Evolutionary conservation across 2,329 filamentous ascomycete genomes (phyloP), one percentile per base, ranked within the genome.

Genomic region (Fonsecaea monophora): DNA sequence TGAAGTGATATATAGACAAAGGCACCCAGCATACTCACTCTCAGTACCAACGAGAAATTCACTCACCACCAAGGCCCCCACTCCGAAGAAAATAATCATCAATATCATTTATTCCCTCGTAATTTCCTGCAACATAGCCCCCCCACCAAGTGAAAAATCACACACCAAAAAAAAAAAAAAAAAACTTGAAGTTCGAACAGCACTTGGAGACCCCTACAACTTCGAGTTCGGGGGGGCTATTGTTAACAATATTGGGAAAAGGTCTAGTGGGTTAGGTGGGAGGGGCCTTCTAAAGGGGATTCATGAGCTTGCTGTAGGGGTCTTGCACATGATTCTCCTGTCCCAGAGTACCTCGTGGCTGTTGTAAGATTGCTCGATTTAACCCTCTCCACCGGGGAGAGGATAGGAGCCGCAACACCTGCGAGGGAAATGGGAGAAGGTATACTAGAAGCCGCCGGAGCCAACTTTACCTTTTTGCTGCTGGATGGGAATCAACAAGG

Each of bases 281-380:
- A 50, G 45, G 45, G 45, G 45, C 45, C 45, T 50, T 50, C 21
- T 15, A 30, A 50, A 50, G 18, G 40, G 40, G 35, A 4, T 30
- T 6, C 18, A 50, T 30, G 45, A 50, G 45, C 21, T 50, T 50
- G 18, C 18, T 12, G 45, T 50, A 50, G 45, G 45, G 45, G 45
- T 48, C 18, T 38, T 21, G 12, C 30, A 13, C 30, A 62, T 42
- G 34, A 2, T 25, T 35, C 32, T 13, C 15, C 30, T 32, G 30
- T 25, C 3, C 45, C 45, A 50, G 21, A 25, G 45, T 30, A 50
- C 45, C 18, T 30, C 12, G 45, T 50, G 45, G 45, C 21, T 50
- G 45, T 50, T 50, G 45, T 50, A 50, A 50, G 45, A 50, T 50
- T 50, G 45, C 45, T 50, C 45, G 45, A 50, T 25, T 25, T 32